Evolutionary conservation across 2,329 filamentous ascomycete species (phyloP), one percentile per base, ranked within the genome.

Genomic region (Colletotrichum spinosum): DNA sequence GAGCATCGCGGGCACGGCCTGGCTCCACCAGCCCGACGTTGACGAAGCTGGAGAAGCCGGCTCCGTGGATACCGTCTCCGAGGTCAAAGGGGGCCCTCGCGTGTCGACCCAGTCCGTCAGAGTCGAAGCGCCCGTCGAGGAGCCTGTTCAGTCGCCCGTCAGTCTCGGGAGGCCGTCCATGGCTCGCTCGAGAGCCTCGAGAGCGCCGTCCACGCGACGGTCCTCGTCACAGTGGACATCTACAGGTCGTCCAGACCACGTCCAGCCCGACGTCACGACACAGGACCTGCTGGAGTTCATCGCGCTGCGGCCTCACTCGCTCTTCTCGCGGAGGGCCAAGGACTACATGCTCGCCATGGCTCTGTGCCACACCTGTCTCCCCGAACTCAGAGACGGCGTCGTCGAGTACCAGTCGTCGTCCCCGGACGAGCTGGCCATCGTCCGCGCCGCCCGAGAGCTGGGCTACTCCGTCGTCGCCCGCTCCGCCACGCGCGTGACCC

Each of bases 311-410:
- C 94, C 94, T 0, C 85, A 92, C 66, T 92, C 93, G 0, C 75
- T 88, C 1, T 97, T 97, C 72, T 88, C 94, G 1, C 87, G 87
- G 65, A 94, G 92, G 72, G 92, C 90, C 1, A 90, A 90, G 66
- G 89, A 97, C 73, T 96, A 97, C 70, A 86, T 98, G 4, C 82
- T 98, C 4, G 91, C 90, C 0, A 86, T 97, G 72, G 93, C 94
- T 1, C 81, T 98, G 1, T 97, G 95, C 70, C 94, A 98, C 74
- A 97, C 94, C 1, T 97, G 94, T 74, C 81, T 97, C 33, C 94
- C 95, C 0, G 94, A 98, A 74, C 82, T 89, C 49, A 87, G 88
- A 34, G 84, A 91, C 70, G 93, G 91, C 4, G 81, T 88, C 42
- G 84, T 92, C n/a, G 87, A 90, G 8, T 97, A 92, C 72, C 94